These are phyloP conservation scores for Cercospora citrullina DNA, from an alignment of 2,329 filamentous ascomycete species.

Conservation along the genomic window DNA sequence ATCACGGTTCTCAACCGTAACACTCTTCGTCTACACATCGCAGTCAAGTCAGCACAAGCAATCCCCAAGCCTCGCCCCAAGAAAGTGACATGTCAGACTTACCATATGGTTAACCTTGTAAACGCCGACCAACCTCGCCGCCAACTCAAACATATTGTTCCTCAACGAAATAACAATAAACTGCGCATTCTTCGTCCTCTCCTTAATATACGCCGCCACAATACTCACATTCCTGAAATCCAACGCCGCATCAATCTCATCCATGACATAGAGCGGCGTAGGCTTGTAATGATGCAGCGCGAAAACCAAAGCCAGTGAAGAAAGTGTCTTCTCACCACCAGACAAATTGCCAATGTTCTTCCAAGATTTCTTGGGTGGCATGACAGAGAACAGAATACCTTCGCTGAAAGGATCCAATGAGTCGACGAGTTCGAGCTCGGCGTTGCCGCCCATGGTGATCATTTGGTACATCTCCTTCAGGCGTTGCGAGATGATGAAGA, in stretches of 20 bases:
- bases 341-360: slow-evolving; percentile 97
- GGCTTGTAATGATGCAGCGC: slow-evolving; percentile 97
- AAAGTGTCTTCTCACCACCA: slow-evolving; percentile 96
- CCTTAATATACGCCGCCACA: slow-evolving; percentile 98
- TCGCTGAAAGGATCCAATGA: slow-evolving; percentile 95
- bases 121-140: slow-evolving; percentile 90
- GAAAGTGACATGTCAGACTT: slow-evolving; percentile 30
- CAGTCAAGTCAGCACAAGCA: neutral
- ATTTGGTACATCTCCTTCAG: slow-evolving; percentile 99
- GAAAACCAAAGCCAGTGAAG: slow-evolving; percentile 92
- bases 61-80: neutral
- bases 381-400: slow-evolving; percentile 94
- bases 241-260: slow-evolving; percentile 96
- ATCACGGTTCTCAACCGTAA: slow-evolving; percentile 54
- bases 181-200: slow-evolving; percentile 97
- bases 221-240: slow-evolving; percentile 99
- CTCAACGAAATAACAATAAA: slow-evolving; percentile 97
- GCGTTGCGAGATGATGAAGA: slow-evolving; percentile 87
- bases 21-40: slow-evolving; percentile 51
- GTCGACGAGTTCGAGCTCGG: slow-evolving; percentile 94
- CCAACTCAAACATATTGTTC: slow-evolving; percentile 99
- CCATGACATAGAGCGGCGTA: slow-evolving; percentile 97
- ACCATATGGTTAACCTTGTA: slow-evolving; percentile 99
- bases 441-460: slow-evolving; percentile 99
- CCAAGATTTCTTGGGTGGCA: slow-evolving; percentile 99